These are phyloP conservation scores for Moesziomyces antarcticus DNA, from an alignment of 1,284 basidiomycete genomes.

Conservation along the genomic window DNA sequence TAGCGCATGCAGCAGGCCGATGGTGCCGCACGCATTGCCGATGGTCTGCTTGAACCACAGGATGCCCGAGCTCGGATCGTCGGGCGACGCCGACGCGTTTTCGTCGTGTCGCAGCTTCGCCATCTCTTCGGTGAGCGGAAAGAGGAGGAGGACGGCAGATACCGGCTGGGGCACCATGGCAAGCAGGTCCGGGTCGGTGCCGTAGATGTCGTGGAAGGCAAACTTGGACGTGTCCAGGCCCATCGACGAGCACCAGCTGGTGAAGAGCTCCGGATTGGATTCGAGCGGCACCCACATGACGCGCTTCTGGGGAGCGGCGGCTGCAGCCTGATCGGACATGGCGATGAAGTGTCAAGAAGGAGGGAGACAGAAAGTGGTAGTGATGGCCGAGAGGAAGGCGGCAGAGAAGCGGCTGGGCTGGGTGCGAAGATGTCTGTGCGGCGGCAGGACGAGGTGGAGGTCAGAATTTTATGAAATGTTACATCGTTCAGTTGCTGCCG, in stretches of 20 bases:
- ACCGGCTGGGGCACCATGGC: conserved; percentile 70
- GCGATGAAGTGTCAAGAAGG: neutral
- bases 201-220: conserved; percentile 71
- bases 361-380: neutral
- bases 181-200: conserved; percentile 71
- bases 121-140: conserved; percentile 69
- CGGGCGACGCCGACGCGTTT: conserved; percentile 25
- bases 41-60: conserved; percentile 67
- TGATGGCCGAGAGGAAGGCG: neutral
- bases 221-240: conserved; percentile 65
- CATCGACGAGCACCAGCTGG: conserved; percentile 54
- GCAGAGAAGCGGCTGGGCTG: neutral
- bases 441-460: conserved; percentile 2
- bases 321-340: neutral
- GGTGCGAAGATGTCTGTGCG: neutral
- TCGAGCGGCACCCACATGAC: conserved; percentile 66
- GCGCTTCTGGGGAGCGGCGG: conserved; percentile 8
- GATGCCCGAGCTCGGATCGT: conserved; percentile 21
- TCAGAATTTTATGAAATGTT: neutral
- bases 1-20: conserved; percentile 66
- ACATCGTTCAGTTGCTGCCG: neutral
- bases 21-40: conserved; percentile 68
- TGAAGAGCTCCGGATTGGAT: conserved; percentile 67
- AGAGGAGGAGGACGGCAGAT: conserved; percentile 70
- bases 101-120: conserved; percentile 44